Base-by-base conservation (phyloP, 805 yeast genomes). In the Saccharomycopsis sp. region DNA sequence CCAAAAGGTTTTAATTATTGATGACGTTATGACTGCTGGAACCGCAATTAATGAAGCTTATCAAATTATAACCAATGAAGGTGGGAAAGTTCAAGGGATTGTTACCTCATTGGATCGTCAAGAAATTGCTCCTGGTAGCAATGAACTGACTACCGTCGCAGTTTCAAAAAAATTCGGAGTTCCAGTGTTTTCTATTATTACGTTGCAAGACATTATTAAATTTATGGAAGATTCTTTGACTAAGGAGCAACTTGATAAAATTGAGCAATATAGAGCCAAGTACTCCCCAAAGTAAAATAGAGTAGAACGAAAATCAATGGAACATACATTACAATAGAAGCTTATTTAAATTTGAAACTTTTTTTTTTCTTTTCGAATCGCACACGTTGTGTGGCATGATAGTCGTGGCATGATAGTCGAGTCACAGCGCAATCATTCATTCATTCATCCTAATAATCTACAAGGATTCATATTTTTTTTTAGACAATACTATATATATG, bases 21-120 rank as follows among this genome's bases (percentile, higher is more conserved):
- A 93, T 63, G 98, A 90, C 58, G 97, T 93, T 35, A 89, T 90
- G 81, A 90, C 97, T 49, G 97, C 97, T 1, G 98, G 98, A 33
- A 93, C 97, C 48, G 97, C 98, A 40, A 88, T 89, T 61, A 84
- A 84, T 56, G 97, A 93, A 66, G 97, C 97, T 0, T 84, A 85
- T 56, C 77, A 73, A 40, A 83, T 93, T 57, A 87, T 93, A 55
- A 65, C 66, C 21, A 64, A 57, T 21, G 90, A 79, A 53, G 68
- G 75, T 28, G 98, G 96, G 40, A 58, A 66, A 11, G 82, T 87
- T 19, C 85, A 79, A 38, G 97, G 95, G 6, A 77, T 87, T 46
- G 81, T 88, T 49, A 85, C 93, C 58, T 95, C 96, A 5, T 75
- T 93, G 54, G 98, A 93, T 64, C 81, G 98, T 71, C 95, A 89